Base-by-base conservation (phyloP, 1,139 yeast genomes). In the Hansenula sp. region DNA sequence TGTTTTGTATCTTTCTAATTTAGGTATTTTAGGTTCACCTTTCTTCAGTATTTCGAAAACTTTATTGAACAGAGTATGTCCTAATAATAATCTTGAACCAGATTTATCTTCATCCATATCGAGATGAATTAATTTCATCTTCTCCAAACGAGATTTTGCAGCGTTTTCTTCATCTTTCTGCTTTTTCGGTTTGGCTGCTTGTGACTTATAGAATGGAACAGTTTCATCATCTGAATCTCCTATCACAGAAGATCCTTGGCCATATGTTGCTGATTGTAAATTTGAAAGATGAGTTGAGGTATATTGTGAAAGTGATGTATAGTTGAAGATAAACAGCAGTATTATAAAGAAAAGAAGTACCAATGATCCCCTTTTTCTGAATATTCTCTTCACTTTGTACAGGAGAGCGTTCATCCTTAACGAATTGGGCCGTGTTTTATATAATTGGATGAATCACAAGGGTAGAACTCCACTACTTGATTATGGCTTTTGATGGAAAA, bases 21-120 rank as follows among this genome's bases (percentile, higher is more conserved):
- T 55, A 1, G 58, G 55, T 4, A 68, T 57, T 12, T 54, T 47
- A 3, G 80, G 80, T 49, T 64, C 65, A 8, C 74, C 74, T 11
- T 63, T 54, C 43, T 66, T 59, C 42, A 75, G 54, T 4, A 63
- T 61, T 8, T 63, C 60, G 50, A 76, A 73, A 9, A 75, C 66
- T 10, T 39, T 32, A 16, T 49, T 46, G 38, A 55, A 55, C 24
- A 54, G 42, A 17, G 45, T 42, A 33, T 39, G 36, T 28, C 41
- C 41, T 19, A 28, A n/a, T 33, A 28, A 3, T 33, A 39, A 19
- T 39, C 41, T 39, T 39, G 41, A 39, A 10, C 41, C 41, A n/a
- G 41, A 39, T 28, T 33, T 39, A 33, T 39, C 41, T 24, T 33
- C 21, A 18, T 39, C 41, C 8, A 8, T 10, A 27, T 39, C 28